Conservation (phyloP, 257 asterid species). For the Jacaranda mimosifolia region DNA sequence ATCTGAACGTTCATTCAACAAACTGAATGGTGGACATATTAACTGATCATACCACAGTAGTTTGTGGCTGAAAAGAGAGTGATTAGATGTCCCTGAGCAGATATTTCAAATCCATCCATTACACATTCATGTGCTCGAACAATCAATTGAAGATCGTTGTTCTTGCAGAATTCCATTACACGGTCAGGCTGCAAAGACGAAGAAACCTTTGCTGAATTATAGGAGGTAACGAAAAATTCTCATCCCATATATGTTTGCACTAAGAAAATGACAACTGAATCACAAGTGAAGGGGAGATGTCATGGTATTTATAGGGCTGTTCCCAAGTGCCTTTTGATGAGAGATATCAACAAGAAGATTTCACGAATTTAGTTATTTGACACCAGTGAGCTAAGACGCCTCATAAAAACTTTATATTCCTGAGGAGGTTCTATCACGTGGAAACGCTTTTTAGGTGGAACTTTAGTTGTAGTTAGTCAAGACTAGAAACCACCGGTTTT, state of each 20-base stretch:
- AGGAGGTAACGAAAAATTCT: not conserved
- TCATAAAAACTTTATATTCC: too few species aligned
- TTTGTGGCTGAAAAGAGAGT: constrained; percentile 97
- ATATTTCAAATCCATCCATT: constrained; percentile 99
- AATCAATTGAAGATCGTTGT: constrained; percentile 92
- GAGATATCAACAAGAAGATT: too few species aligned
- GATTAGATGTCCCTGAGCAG: constrained; percentile 97
- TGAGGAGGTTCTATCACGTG: too few species aligned
- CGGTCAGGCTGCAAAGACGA: constrained; percentile 87
- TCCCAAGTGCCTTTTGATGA: too few species aligned
- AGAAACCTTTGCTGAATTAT: constrained; percentile 10
- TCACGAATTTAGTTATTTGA: too few species aligned
- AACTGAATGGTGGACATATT: not conserved
- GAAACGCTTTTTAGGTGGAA: too few species aligned
- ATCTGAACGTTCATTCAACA: not conserved
- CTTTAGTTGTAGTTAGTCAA: too few species aligned
- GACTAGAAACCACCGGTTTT: too few species aligned
- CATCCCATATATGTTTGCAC: too few species aligned
- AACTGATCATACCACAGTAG: constrained; percentile 76
- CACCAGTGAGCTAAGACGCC: too few species aligned
- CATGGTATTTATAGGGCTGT: too few species aligned
- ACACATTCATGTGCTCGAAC: constrained; percentile 98
- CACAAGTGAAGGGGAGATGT: not conserved
- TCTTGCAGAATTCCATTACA: constrained; percentile 96
- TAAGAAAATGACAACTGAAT: not conserved